Conservation (phyloP, 768 basidiomycete genomes). For the Tylopilus plumbeoviolaceoides region DNA sequence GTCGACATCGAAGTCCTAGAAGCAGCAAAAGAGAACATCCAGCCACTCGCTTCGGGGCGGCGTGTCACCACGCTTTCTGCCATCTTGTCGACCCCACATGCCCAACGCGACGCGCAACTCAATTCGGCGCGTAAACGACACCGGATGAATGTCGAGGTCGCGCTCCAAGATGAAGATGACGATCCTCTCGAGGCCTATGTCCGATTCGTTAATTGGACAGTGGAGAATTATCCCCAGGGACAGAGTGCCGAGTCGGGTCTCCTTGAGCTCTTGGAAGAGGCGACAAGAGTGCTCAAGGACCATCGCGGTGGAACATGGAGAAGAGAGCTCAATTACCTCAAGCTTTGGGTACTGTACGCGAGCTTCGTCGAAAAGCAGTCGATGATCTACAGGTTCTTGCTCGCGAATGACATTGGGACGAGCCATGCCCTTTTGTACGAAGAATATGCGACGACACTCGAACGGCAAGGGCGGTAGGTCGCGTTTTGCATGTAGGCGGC, state of each 20-base stretch:
- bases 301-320: conserved; percentile 71
- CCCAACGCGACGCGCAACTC: conserved; percentile 67
- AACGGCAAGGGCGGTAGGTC: conserved; percentile 73
- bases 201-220: conserved; percentile 84
- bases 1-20: conserved; percentile 81
- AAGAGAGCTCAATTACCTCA: conserved; percentile 81
- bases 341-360: conserved; percentile 92
- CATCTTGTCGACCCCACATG: conserved; percentile 72
- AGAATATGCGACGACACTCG: conserved; percentile 83
- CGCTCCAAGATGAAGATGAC: conserved; percentile 71
- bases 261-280: conserved; percentile 89
- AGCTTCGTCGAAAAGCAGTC: conserved; percentile 87
- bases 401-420: conserved; percentile 89
- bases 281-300: conserved; percentile 80
- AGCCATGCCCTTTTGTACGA: conserved; percentile 81
- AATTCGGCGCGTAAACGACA: conserved; percentile 60
- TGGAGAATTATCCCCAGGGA: conserved; percentile 93
- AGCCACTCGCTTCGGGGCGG: conserved; percentile 75
- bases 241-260: conserved; percentile 85
- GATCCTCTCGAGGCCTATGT: conserved; percentile 85
- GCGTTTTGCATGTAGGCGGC: conserved; percentile 28
- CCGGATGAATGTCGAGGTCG: conserved; percentile 67
- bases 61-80: conserved; percentile 74
- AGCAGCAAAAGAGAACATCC: conserved; percentile 84
- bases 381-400: conserved; percentile 84